Evolutionary conservation across 108 stramenopile species (phyloP).

Genomic region (Ochromonas danica): DNA sequence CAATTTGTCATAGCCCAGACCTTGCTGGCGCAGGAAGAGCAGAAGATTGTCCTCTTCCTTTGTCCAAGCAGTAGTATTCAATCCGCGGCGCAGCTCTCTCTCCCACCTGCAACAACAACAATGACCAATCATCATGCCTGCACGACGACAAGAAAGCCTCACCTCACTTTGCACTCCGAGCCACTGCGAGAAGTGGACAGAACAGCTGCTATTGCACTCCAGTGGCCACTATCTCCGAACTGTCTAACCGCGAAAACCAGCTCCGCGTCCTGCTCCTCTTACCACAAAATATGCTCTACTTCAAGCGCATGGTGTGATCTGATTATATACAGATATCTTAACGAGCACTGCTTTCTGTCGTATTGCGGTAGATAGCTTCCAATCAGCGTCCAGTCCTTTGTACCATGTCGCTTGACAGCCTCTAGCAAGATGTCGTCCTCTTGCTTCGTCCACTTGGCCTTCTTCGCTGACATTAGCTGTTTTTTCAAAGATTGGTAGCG

Average conservation of each 20-base stretch:
- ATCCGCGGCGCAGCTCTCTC: too few species aligned
- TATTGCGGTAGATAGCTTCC: not conserved
- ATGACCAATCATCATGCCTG: not conserved
- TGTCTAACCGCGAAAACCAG: too few species aligned
- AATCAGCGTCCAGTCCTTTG: not conserved
- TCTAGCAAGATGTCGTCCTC: not conserved
- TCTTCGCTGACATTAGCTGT: not conserved
- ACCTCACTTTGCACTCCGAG: slow-evolving; percentile 1
- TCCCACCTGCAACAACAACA: too few species aligned
- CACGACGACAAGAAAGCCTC: not conserved
- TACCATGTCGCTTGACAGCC: not conserved
- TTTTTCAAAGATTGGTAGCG: slow-evolving; percentile 6
- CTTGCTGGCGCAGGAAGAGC: too few species aligned
- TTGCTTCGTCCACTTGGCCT: not conserved
- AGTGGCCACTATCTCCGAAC: too few species aligned
- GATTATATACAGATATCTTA: not conserved
- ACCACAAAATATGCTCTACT: too few species aligned
- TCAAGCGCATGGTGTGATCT: not conserved
- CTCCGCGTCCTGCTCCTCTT: too few species aligned
- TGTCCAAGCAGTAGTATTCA: too few species aligned
- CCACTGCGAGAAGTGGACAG: too few species aligned
- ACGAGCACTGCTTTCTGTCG: not conserved
- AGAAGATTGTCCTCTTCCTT: too few species aligned
- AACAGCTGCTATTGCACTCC: too few species aligned
- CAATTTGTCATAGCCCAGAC: too few species aligned